phyloP scores from a whole-genome alignment of 2,329 filamentous ascomycete species.

The Ascosphaera aggregata region DNA sequence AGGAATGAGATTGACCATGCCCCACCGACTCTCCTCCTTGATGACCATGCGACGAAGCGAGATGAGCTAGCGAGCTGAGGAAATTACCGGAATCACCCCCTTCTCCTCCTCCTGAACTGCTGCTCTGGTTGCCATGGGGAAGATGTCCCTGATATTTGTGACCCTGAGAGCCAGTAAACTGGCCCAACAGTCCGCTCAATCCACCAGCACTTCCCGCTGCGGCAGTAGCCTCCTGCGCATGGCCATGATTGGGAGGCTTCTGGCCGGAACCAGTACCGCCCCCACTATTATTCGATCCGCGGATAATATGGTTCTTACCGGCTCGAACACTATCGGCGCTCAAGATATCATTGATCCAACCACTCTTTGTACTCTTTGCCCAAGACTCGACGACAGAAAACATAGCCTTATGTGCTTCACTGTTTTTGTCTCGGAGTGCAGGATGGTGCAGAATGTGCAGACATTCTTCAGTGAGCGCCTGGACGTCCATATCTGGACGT shows the following conservation, averaged over 20 bases:
- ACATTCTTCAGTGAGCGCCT: constrained; percentile 65
- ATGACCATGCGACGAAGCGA: not conserved
- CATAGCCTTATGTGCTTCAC: constrained; percentile 74
- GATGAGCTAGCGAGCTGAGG: not conserved
- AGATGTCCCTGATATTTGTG: not conserved
- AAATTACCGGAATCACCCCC: not conserved
- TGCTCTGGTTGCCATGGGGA: not conserved
- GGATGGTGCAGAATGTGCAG: constrained; percentile 79
- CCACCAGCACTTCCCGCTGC: constrained; percentile 7
- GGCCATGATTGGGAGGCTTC: constrained; percentile 18
- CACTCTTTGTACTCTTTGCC: constrained; percentile 44
- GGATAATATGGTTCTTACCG: constrained; percentile 50
- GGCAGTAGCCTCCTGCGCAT: not conserved
- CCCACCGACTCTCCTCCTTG: not conserved
- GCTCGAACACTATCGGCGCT: constrained; percentile 60
- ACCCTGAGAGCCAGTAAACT: not conserved
- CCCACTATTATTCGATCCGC: constrained; percentile 6
- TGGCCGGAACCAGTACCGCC: constrained; percentile 7
- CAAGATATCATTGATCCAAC: constrained; percentile 48
- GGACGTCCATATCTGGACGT: constrained; percentile 55
- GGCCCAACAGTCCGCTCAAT: not conserved
- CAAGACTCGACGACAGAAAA: constrained; percentile 65
- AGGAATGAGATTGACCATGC: not conserved
- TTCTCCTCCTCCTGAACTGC: not conserved
- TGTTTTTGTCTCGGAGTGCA: constrained; percentile 46